Base-by-base conservation (phyloP, 2,329 filamentous ascomycete genomes). In the Rhytidhysteron rufulum region DNA sequence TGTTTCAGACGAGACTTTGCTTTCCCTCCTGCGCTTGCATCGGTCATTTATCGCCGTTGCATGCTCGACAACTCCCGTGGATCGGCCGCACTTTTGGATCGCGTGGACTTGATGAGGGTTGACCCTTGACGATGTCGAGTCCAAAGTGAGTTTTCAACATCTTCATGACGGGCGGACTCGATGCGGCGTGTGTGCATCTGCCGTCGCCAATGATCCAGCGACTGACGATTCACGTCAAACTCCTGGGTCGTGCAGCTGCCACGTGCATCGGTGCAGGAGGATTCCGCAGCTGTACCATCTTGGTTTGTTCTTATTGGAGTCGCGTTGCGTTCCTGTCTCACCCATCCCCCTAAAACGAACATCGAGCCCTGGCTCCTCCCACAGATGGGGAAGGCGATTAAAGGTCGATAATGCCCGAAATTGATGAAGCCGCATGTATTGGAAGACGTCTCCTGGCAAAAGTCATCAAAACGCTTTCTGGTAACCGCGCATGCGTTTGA, bases 271-370 rank as follows among this genome's bases (percentile, higher is more conserved):
- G 8, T 35, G 38, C 37, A 42, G 39, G 41, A 43, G 43, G 46
- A 40, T 43, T 39, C 34, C 27, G 34, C 19, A 41, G 40, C 34
- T 42, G 45, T 40, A n/a, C 36, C 42, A 42, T 30, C 39, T 49
- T 48, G 45, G n/a, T n/a, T n/a, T n/a, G n/a, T n/a, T n/a, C n/a
- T n/a, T n/a, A 53, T 48, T 50, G 44, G 41, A 40, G 8, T 34
- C 8, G 8, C 24, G 40, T 39, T 34, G 27, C 32, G 36, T 36
- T 24, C 29, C 37, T 47, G 49, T 47, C 45, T 52, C 49, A 48
- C 25, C n/a, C n/a, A 41, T 37, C 38, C 50, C 37, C 44, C 27
- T 37, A 41, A 25, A 34, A 31, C 25, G 19, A 27, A 35, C 29
- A 13, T 29, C 11, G 31, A 37, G 24, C 29, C 19, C 24, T 27